phyloP scores from a whole-genome alignment of 345 rosid species.

The Laguncularia racemosa region DNA sequence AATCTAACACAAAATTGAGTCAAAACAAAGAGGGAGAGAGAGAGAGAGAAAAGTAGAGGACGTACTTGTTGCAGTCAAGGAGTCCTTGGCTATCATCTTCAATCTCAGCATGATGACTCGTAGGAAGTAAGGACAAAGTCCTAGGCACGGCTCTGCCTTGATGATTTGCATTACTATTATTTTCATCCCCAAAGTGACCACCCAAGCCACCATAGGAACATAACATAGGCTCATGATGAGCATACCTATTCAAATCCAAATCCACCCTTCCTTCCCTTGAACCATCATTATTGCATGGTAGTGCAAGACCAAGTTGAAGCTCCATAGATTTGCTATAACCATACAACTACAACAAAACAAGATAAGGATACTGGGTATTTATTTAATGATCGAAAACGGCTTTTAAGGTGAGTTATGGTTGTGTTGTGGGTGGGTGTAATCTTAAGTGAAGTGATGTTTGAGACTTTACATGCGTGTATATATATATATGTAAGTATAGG shows the following conservation, averaged over 20 bases:
- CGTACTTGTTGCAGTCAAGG: conserved; percentile 1
- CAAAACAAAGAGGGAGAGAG: too few relatives aligned
- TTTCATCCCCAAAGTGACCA: too few relatives aligned
- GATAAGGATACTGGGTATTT: neutral
- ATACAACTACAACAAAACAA: conserved; percentile 9
- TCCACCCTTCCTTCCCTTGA: neutral
- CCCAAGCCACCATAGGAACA: too few relatives aligned
- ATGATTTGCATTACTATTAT: neutral
- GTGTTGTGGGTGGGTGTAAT: neutral
- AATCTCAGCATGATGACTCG: conserved; percentile 12
- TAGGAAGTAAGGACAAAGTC: conserved; percentile 29
- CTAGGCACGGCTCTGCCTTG: conserved; percentile 9
- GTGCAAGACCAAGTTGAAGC: conserved; percentile 39
- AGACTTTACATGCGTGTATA: neutral
- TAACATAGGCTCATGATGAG: too few relatives aligned
- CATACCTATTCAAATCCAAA: conserved; percentile 19
- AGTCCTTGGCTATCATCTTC: neutral
- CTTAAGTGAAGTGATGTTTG: neutral
- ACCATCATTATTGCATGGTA: conserved; percentile 11
- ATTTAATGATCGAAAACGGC: too few relatives aligned
- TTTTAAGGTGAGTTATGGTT: neutral
- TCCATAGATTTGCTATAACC: conserved; percentile 20
- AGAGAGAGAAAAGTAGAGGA: too few relatives aligned
- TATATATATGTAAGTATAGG: too few relatives aligned
- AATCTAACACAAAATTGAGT: too few relatives aligned